These are phyloP conservation scores for Saccharum officinarum DNA, from an alignment of 176 grass and related monocot genomes.

Conservation along the genomic window DNA sequence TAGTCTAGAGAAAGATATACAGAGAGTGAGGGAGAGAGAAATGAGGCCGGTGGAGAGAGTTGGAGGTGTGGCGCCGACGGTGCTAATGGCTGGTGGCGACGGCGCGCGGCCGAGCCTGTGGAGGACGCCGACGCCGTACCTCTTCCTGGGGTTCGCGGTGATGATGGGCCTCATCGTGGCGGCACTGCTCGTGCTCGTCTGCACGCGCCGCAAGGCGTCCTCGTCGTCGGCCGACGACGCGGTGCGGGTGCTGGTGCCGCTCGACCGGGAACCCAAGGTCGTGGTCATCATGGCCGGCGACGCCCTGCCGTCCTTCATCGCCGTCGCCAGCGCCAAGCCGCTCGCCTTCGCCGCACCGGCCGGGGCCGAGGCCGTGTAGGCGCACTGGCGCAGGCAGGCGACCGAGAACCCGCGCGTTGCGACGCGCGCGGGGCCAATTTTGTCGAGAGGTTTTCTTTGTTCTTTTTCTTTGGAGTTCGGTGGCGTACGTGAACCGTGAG, in stretches of 20 bases:
- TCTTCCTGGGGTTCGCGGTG: slow-evolving; percentile 37
- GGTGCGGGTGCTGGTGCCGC: slow-evolving; percentile 18
- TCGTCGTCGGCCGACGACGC: not conserved
- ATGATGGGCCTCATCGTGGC: slow-evolving; percentile 45
- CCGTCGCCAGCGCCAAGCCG: slow-evolving; percentile 31
- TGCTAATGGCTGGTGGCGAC: not conserved
- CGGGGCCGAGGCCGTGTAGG: not conserved
- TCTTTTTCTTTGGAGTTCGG: not conserved
- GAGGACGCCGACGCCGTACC: slow-evolving; percentile 57
- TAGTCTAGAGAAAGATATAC: not conserved
- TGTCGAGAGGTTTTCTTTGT: not conserved
- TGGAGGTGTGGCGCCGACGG: not conserved
- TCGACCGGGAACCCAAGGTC: slow-evolving; percentile 45
- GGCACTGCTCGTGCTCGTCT: slow-evolving; percentile 46
- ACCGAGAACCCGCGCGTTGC: not conserved
- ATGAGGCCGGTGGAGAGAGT: slow-evolving; percentile 24
- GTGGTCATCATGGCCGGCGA: slow-evolving; percentile 51
- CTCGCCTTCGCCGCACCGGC: not conserved
- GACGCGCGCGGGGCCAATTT: slow-evolving; percentile 28
- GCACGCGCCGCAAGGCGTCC: slow-evolving; percentile 31
- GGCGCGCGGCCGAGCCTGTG: not conserved
- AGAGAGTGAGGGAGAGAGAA: too few relatives aligned
- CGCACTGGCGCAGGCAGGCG: not conserved
- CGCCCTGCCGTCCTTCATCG: slow-evolving; percentile 42
- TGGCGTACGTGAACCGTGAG: not conserved